These are phyloP conservation scores for Populus hybrid DNA, from an alignment of 441 rosid genomes.

Conservation along the genomic window DNA sequence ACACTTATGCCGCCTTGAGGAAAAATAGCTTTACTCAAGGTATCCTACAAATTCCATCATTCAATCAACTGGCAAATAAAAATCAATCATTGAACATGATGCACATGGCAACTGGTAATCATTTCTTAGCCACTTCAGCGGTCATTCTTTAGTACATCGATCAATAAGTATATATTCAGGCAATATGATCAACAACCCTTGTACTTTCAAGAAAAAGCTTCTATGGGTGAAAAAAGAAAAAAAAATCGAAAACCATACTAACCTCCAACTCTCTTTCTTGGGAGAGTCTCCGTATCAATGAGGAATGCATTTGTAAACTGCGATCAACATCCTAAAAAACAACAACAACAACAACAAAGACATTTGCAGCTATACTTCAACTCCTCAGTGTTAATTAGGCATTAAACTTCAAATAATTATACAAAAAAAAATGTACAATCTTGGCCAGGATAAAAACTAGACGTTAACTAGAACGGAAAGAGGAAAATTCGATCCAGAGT, in stretches of 20 bases:
- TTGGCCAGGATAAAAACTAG: background rate
- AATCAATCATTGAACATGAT: background rate
- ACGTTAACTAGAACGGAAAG: background rate
- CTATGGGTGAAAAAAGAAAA: background rate
- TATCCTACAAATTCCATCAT: background rate
- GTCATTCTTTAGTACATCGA: no score
- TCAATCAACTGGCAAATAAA: background rate
- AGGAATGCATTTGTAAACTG: conserved; percentile 81
- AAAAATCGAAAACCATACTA: conserved; percentile 12
- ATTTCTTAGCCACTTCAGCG: no score
- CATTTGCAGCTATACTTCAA: background rate
- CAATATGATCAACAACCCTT: no score
- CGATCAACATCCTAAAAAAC: conserved; percentile 49
- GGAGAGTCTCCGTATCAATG: conserved; percentile 67
- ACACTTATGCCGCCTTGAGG: background rate
- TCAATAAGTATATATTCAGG: background rate
- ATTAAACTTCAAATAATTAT: background rate
- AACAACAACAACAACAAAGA: background rate
- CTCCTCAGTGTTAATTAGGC: background rate
- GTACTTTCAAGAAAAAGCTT: background rate
- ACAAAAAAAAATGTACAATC: no score
- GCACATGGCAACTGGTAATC: no score
- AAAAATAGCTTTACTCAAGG: background rate
- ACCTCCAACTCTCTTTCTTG: conserved; percentile 84
- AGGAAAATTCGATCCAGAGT: background rate